Evolutionary conservation across 352 stramenopile genomes (phyloP), one percentile per base, ranked within the genome.

Genomic region (Plasmopara muralis): DNA sequence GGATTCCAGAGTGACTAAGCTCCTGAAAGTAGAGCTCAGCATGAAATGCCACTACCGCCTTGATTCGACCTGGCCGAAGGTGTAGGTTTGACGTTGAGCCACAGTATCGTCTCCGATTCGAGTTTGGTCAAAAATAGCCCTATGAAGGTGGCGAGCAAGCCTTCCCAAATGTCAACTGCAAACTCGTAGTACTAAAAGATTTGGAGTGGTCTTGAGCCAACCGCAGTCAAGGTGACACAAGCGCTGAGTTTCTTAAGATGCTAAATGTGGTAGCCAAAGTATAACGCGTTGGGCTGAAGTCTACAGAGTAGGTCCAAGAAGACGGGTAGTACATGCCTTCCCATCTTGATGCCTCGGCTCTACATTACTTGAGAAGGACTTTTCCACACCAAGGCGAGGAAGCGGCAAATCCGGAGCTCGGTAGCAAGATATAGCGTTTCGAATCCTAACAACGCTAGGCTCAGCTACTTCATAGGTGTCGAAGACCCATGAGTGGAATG

Each of bases 1-100:
- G 6, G 10, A 35, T 8, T 35, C 31, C 31, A 12, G 31, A 6
- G 10, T 35, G 31, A 2, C 4, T 35, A 1, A 35, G 31, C 6
- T 44, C 47, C 43, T 53, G 15, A 15, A 38, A 52, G 15, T 52
- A 50, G 41, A 1, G 31, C 31, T 35, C 31, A 35, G 6, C 1
- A 12, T 35, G 31, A 12, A 35, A 12, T 12, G 6, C 31, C 10
- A 35, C 31, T 8, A 2, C 31, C 0, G 31, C 31, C 31, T 35
- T 35, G 31, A 6, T 12, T 5, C 6, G 31, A 8, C 7, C 5
- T 35, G 31, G 31, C 4, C 31, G 31, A 8, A 8, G 31, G 6
- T 35, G 6, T 8, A 35, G 31, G 31, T 12, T 35, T 4, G 7
- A 35, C 7, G 1, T 35, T 12, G 10, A 35, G 5, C 6, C 6